Percentiles rank a stretch among this genome's conserved stretches.
These are phyloP conservation scores for Cordyceps cateniannulata DNA, from an alignment of 2,329 filamentous ascomycete species.

Conservation along the genomic window DNA sequence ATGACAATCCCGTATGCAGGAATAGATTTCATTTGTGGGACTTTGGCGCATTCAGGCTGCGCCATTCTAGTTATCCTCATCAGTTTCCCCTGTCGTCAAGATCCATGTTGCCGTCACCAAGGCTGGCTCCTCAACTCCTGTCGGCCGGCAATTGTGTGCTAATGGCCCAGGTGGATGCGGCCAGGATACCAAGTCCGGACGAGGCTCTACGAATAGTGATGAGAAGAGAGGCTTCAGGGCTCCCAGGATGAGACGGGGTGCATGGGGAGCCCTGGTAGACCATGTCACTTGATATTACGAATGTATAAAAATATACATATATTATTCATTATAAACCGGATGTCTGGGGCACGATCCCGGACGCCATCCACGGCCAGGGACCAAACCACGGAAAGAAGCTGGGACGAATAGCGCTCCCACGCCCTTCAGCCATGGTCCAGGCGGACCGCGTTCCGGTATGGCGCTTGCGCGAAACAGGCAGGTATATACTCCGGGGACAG, in stretches of 20 bases:
- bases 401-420: background rate
- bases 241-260: too few species aligned
- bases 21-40: background rate
- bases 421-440: background rate
- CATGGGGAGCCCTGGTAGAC: too few species aligned
- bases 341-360: background rate
- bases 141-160: background rate
- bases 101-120: too few species aligned
- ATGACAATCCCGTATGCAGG: background rate
- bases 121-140: too few species aligned
- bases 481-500: background rate
- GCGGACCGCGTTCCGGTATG: background rate
- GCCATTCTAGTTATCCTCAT: background rate
- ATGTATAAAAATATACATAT: too few species aligned
- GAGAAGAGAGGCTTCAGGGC: background rate
- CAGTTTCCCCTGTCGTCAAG: too few species aligned
- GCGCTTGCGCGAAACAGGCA: background rate
- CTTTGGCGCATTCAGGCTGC: background rate
- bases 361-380: background rate
- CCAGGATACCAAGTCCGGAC: background rate
- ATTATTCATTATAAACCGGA: background rate
- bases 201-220: background rate
- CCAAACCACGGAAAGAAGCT: background rate
- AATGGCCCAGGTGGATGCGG: background rate
- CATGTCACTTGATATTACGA: too few species aligned